Conservation (phyloP, 208 protist genomes). For the Naegleria gruberi region DNA sequence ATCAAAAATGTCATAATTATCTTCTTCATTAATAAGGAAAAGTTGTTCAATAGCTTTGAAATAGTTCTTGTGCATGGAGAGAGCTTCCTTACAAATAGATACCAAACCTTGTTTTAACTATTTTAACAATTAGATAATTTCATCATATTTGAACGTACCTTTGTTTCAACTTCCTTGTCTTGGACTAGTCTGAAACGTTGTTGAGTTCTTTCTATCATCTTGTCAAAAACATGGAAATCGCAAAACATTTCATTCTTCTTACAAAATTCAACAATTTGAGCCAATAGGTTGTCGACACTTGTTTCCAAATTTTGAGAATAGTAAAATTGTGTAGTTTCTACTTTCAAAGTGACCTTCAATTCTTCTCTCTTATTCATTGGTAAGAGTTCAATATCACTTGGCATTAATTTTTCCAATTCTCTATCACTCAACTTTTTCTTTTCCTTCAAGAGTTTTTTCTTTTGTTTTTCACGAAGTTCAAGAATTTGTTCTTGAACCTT, state of each 20-base stretch:
- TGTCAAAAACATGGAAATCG: neutral
- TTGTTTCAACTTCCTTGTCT: neutral
- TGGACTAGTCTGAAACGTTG: neutral
- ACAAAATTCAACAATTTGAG: neutral
- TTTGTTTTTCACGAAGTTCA: neutral
- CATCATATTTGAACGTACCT: neutral
- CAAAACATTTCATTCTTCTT: neutral
- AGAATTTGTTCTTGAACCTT: neutral
- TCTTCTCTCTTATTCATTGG: neutral
- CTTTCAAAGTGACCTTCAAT: neutral
- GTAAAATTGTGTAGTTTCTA: neutral
- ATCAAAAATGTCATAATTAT: neutral
- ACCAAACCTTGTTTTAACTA: neutral
- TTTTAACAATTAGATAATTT: neutral
- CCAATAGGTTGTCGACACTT: neutral
- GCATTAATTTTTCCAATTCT: neutral
- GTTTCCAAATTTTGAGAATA: neutral
- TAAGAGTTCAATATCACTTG: neutral
- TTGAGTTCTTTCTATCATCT: neutral
- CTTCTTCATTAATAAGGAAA: constrained; percentile 5
- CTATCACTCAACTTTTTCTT: neutral
- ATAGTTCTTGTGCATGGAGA: neutral
- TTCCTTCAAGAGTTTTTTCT: neutral
- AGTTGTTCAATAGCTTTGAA: neutral
- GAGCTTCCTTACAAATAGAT: neutral